A percentile compares a stretch with the other conserved stretches of the same genome.
Evolutionary conservation across 352 stramenopile species (phyloP).

Genomic region (Phytopythium delawarense): DNA sequence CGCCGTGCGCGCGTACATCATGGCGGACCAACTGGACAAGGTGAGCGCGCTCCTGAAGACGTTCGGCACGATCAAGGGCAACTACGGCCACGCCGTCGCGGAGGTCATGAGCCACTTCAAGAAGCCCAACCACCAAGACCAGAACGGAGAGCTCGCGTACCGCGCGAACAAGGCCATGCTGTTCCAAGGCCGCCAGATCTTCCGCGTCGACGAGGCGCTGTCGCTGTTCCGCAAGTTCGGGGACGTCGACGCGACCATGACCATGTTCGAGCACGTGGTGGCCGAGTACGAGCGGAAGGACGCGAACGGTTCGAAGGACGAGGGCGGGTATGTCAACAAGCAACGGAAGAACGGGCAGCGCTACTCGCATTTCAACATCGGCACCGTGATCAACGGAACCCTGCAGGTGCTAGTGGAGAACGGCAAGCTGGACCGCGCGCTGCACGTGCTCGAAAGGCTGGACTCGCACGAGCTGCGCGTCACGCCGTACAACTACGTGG

Average conservation of each 20-base stretch:
- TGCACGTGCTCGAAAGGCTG: slow-evolving; percentile 31
- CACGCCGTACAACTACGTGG: slow-evolving; percentile 36
- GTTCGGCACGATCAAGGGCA: slow-evolving; percentile 36
- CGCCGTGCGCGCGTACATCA: slow-evolving; percentile 43
- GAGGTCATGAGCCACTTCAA: slow-evolving; percentile 48
- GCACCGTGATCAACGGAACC: slow-evolving; percentile 39
- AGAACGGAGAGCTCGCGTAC: slow-evolving; percentile 44
- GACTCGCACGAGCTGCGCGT: slow-evolving; percentile 24
- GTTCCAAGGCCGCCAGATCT: slow-evolving; percentile 41
- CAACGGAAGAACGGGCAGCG: slow-evolving; percentile 11
- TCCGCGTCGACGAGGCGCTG: slow-evolving; percentile 37
- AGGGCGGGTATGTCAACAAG: slow-evolving; percentile 2
- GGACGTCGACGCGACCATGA: slow-evolving; percentile 30
- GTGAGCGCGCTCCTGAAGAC: slow-evolving; percentile 47
- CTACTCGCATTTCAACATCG: slow-evolving; percentile 41
- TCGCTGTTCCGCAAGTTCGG: slow-evolving; percentile 44
- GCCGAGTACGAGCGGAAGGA: slow-evolving; percentile 25
- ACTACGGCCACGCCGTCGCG: slow-evolving; percentile 38
- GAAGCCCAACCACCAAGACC: slow-evolving; percentile 21
- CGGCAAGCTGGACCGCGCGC: slow-evolving; percentile 26
- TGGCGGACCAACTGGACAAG: slow-evolving; percentile 46
- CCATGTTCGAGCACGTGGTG: slow-evolving; percentile 46
- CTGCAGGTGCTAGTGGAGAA: slow-evolving; percentile 47
- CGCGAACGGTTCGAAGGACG: slow-evolving; percentile 1
- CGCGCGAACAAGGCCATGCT: slow-evolving; percentile 49